Percentiles rank a stretch among this genome's conserved stretches.
Conservation (phyloP, 257 asterid species). For the Coffea canephora region DNA sequence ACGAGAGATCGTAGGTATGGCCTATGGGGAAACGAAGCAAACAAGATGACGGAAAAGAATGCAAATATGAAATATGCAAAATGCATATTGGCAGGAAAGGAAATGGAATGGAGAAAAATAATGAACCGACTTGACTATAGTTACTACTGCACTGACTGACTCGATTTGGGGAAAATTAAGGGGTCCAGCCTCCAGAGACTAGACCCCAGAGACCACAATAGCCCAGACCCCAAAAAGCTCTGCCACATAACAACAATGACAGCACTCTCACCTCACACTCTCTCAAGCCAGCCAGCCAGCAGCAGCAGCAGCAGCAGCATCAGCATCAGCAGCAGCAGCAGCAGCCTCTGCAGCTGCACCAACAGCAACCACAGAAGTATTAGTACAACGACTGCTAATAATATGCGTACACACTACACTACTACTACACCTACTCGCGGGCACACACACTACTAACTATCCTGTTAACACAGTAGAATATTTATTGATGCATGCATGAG, state of each 20-base stretch:
- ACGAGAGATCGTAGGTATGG: background rate
- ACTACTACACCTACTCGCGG: background rate
- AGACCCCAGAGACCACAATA: slow-evolving; percentile 19
- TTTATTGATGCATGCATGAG: slow-evolving; percentile 31
- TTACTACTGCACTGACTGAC: slow-evolving; percentile 17
- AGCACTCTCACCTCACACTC: slow-evolving; percentile 17
- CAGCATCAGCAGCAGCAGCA: slow-evolving; percentile 20
- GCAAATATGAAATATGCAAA: background rate
- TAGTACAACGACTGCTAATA: slow-evolving; percentile 12
- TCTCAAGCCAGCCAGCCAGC: background rate
- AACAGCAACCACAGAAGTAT: slow-evolving; percentile 19
- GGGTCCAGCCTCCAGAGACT: slow-evolving; percentile 36
- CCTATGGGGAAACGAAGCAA: slow-evolving; percentile 16
- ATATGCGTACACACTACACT: slow-evolving; percentile 13
- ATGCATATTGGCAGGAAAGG: background rate
- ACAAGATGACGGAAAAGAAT: background rate
- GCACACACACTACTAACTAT: slow-evolving; percentile 1
- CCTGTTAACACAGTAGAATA: slow-evolving; percentile 9
- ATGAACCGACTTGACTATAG: slow-evolving; percentile 17
- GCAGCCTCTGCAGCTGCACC: slow-evolving; percentile 24
- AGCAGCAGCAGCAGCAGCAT: slow-evolving; percentile 26
- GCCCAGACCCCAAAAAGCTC: slow-evolving; percentile 45
- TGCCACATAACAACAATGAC: slow-evolving; percentile 60
- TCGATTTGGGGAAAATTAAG: slow-evolving; percentile 32
- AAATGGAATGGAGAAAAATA: slow-evolving; percentile 11